Evolutionary conservation across 768 basidiomycete species (phyloP).

Genomic region (Phlebiopsis gigantea): DNA sequence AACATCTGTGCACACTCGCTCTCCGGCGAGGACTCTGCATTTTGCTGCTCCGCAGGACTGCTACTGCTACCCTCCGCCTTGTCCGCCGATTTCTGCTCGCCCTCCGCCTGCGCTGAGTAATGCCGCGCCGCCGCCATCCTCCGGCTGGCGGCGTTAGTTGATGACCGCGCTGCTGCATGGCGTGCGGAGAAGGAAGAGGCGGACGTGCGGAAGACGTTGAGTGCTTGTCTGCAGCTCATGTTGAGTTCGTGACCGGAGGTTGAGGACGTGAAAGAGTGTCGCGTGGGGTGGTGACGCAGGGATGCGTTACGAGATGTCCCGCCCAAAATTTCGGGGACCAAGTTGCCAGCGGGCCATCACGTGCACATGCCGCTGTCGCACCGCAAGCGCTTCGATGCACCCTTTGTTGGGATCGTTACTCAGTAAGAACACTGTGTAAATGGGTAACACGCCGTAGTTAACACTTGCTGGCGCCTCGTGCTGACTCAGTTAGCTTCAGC

Average conservation of each 20-base stretch:
- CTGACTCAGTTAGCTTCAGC: background rate
- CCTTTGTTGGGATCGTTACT: background rate
- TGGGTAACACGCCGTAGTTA: background rate
- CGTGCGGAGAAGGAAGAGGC: constrained; percentile 51
- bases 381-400: background rate
- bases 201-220: constrained; percentile 53
- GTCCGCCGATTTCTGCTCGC: constrained; percentile 22
- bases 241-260: constrained; percentile 11
- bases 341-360: constrained; percentile 12
- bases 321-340: constrained; percentile 13
- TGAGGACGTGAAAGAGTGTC: constrained; percentile 1
- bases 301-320: constrained; percentile 15
- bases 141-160: constrained; percentile 21
- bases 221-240: constrained; percentile 51
- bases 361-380: background rate
- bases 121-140: constrained; percentile 33
- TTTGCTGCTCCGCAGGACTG: constrained; percentile 26
- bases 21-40: constrained; percentile 20
- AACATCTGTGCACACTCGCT: constrained; percentile 46
- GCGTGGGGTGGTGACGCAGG: constrained; percentile 15
- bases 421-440: background rate
- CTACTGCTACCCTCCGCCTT: constrained; percentile 23
- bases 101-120: constrained; percentile 54
- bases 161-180: constrained; percentile 34
- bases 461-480: background rate